Conservation (phyloP, 169 alveolate species). For the Babesia bigemina region DNA sequence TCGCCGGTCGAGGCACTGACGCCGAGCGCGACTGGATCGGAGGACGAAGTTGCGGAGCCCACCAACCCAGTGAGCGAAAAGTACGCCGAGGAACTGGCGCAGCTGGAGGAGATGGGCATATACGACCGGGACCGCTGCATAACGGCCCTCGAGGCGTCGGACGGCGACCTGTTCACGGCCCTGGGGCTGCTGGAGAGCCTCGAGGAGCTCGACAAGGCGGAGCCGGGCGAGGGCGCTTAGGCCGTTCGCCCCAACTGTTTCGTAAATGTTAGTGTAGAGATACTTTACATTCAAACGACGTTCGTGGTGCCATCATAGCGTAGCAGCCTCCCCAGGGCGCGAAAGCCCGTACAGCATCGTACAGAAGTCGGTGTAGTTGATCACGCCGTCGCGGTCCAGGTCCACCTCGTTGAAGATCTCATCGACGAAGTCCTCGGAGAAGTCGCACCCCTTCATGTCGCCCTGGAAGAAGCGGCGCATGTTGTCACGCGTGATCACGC, state of each 20-base stretch:
- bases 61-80: background rate
- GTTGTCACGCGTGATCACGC: constrained; percentile 83
- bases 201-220: constrained; percentile 63
- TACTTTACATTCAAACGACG: constrained; percentile 5
- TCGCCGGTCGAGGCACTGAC: background rate
- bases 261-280: background rate
- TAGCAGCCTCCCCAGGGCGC: constrained; percentile 17
- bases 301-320: background rate
- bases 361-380: constrained; percentile 75
- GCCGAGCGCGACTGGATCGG: background rate
- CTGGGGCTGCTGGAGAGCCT: constrained; percentile 73
- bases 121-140: constrained; percentile 79
- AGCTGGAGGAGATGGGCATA: constrained; percentile 80
- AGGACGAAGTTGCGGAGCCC: background rate
- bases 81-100: constrained; percentile 71
- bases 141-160: constrained; percentile 78
- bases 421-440: constrained; percentile 59
- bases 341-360: constrained; percentile 74
- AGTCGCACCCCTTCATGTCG: constrained; percentile 13
- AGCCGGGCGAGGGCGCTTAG: background rate
- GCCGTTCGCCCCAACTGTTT: background rate
- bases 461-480: constrained; percentile 67
- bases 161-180: constrained; percentile 82
- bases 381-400: constrained; percentile 76
- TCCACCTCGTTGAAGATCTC: constrained; percentile 75